Evolutionary conservation across 352 stramenopile genomes (phyloP).

Genomic region (Hyaloperonospora arabidopsidis): DNA sequence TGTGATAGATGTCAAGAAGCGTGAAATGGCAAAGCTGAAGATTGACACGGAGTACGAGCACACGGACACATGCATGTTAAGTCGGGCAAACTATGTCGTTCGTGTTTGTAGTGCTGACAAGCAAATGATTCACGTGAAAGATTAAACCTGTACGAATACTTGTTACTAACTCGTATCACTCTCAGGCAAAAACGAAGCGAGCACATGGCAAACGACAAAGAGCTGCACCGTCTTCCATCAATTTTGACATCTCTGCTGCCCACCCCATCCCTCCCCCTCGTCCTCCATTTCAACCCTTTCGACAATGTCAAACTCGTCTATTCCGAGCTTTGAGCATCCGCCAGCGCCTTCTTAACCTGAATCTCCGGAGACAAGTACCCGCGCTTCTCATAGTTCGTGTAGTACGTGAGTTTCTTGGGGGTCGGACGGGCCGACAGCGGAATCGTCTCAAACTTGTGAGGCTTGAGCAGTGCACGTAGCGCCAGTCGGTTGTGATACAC

Average conservation of each 20-base stretch:
- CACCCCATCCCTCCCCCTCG: not conserved
- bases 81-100: too few species aligned
- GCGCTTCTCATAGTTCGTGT: constrained; percentile 93
- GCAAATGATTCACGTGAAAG: too few species aligned
- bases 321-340: constrained; percentile 34
- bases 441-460: constrained; percentile 93
- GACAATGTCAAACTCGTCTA: constrained; percentile 26
- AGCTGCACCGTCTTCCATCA: not conserved
- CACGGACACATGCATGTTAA: too few species aligned
- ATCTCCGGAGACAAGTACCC: constrained; percentile 96
- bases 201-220: too few species aligned
- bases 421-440: constrained; percentile 90
- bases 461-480: constrained; percentile 90
- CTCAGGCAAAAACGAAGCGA: too few species aligned
- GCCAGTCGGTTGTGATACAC: constrained; percentile 97
- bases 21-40: too few species aligned
- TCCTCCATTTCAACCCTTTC: not conserved
- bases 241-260: not conserved
- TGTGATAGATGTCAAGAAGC: too few species aligned
- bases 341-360: constrained; percentile 86
- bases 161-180: too few species aligned
- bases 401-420: constrained; percentile 96
- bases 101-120: too few species aligned
- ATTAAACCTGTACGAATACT: too few species aligned
- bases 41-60: too few species aligned